These are phyloP conservation scores for Coemansia sp. DNA, from an alignment of 192 early-diverging fungal species.

Conservation along the genomic window DNA sequence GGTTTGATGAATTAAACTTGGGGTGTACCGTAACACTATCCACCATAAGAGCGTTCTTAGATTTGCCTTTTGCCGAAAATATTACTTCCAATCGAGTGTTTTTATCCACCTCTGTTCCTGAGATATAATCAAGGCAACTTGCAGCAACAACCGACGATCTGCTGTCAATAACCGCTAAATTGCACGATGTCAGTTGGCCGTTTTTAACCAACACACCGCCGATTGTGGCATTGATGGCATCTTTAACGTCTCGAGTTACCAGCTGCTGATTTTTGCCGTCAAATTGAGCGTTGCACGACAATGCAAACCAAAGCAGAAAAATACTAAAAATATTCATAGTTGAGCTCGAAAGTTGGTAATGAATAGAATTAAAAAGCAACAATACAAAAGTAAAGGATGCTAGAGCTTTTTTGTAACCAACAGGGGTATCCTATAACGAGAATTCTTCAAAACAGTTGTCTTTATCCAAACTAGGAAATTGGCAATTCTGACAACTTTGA, in stretches of 20 bases:
- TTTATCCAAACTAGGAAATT: no score
- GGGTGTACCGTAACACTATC: slow-evolving; percentile 5
- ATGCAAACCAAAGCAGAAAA: no score
- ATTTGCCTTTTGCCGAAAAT: not conserved
- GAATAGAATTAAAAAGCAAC: no score
- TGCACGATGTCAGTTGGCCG: slow-evolving; percentile 16
- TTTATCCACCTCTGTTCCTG: slow-evolving; percentile 3
- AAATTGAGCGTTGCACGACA: no score
- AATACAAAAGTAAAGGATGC: no score
- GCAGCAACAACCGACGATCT: slow-evolving; percentile 14
- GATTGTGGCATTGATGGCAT: not conserved
- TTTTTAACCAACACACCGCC: slow-evolving; percentile 13
- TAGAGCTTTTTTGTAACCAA: no score
- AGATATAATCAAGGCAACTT: slow-evolving; percentile 8
- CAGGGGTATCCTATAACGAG: no score
- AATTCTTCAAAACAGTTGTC: no score
- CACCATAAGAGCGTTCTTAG: not conserved
- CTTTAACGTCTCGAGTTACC: not conserved
- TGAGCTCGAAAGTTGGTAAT: no score
- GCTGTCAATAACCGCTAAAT: slow-evolving; percentile 14
- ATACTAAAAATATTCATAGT: no score
- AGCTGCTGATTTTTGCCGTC: not conserved
- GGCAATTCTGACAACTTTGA: no score
- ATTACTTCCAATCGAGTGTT: slow-evolving; percentile 11
- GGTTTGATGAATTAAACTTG: slow-evolving; percentile 1